A percentile compares a stretch with the other conserved stretches of the same genome.
These are phyloP conservation scores for Berkeleyomyces basicola DNA, from an alignment of 2,329 filamentous ascomycete species.

Conservation along the genomic window DNA sequence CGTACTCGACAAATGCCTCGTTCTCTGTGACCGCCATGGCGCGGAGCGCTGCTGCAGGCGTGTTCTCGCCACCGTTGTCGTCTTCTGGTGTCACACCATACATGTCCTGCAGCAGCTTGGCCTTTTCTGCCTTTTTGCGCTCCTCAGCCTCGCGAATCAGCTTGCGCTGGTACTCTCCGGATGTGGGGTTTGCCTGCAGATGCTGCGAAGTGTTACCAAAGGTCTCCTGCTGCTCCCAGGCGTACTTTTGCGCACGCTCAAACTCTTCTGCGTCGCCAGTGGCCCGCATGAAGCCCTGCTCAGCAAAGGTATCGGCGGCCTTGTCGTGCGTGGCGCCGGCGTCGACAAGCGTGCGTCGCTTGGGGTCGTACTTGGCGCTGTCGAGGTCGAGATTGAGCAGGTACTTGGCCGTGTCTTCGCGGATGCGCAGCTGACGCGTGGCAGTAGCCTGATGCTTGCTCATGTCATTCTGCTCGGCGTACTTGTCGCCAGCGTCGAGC, in stretches of 20 bases:
- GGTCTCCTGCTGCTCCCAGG: constrained; percentile 87
- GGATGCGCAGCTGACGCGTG: constrained; percentile 74
- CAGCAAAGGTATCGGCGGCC: constrained; percentile 68
- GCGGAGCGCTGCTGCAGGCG: constrained; percentile 35
- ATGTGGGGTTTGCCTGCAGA: constrained; percentile 90
- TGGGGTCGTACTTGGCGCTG: constrained; percentile 94
- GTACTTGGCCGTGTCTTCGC: constrained; percentile 96
- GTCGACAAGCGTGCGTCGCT: constrained; percentile 82
- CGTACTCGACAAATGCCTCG: constrained; percentile 85
- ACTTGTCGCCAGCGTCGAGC: constrained; percentile 47
- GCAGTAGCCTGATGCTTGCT: constrained; percentile 81
- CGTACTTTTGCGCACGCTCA: constrained; percentile 72
- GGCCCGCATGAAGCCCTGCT: constrained; percentile 78
- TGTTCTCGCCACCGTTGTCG: constrained; percentile 26
- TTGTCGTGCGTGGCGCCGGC: constrained; percentile 66
- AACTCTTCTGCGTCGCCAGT: constrained; percentile 90
- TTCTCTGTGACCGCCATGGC: constrained; percentile 59
- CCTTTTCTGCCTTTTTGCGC: constrained; percentile 47
- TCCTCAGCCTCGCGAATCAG: constrained; percentile 62
- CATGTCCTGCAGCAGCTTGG: constrained; percentile 58
- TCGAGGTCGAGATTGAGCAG: constrained; percentile 87
- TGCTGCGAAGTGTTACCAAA: constrained; percentile 66
- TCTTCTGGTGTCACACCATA: constrained; percentile 85
- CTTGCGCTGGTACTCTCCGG: constrained; percentile 69
- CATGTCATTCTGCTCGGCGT: constrained; percentile 95